Percentiles rank a stretch among this genome's conserved stretches.
Evolutionary conservation across 176 grass and related monocot species (phyloP).

Genomic region (Aegilops tauschii): DNA sequence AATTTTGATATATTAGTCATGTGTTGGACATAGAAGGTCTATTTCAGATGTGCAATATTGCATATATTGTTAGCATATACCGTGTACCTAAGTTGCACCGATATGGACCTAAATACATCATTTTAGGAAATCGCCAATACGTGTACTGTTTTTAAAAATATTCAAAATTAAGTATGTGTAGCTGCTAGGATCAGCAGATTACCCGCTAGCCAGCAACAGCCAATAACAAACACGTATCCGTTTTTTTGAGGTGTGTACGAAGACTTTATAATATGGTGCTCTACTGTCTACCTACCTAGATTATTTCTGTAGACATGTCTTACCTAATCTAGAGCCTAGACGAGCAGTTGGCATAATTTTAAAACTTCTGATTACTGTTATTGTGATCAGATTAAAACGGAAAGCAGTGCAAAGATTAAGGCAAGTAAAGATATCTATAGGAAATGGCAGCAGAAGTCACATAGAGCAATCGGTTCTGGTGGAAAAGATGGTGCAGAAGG

Average conservation of each 20-base stretch:
- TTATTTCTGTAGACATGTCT: background rate
- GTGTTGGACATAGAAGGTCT: too few relatives aligned
- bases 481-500: slow-evolving; percentile 42
- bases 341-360: background rate
- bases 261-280: background rate
- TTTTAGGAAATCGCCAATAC: too few relatives aligned
- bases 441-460: slow-evolving; percentile 86
- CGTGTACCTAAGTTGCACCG: too few relatives aligned
- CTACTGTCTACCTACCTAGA: background rate
- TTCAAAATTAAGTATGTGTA: too few relatives aligned
- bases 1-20: background rate
- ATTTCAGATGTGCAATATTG: background rate
- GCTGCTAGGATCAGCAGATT: too few relatives aligned
- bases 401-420: slow-evolving; percentile 64
- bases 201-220: too few relatives aligned
- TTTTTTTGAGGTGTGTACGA: background rate
- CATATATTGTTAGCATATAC: background rate
- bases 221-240: too few relatives aligned
- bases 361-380: background rate
- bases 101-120: too few relatives aligned
- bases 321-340: background rate
- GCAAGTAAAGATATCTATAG: slow-evolving; percentile 79
- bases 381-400: slow-evolving; percentile 67
- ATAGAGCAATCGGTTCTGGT: slow-evolving; percentile 62
- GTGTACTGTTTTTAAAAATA: too few relatives aligned